Evolutionary conservation across 768 basidiomycete genomes (phyloP), one percentile per base, ranked within the genome.

Genomic region (Cystofilobasidium bisporidii): DNA sequence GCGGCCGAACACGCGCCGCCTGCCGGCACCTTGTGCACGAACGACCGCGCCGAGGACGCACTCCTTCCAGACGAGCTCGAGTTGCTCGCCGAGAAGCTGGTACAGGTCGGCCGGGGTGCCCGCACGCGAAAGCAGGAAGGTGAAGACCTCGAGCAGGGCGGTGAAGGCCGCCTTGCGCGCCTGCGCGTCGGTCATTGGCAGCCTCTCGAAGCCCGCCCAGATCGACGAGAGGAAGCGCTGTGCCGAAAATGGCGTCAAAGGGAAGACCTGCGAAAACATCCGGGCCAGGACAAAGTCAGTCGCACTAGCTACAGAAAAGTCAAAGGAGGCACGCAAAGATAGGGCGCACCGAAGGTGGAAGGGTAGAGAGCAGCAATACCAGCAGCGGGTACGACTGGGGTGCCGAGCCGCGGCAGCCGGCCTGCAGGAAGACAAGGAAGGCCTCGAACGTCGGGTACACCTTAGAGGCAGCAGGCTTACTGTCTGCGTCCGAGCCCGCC

Each of bases 321-420:
- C n/a, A n/a, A n/a, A n/a, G n/a, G n/a, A n/a, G n/a, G n/a, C n/a
- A n/a, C n/a, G n/a, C n/a, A n/a, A n/a, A 61, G 12, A 58, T 36
- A 48, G 60, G 38, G 58, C 65, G 38, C 12, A 89, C 87, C 48
- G 81, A 79, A 17, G 81, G 75, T 0, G 91, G 88, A 17, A 97
- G 82, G 0, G 89, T 91, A 1, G 90, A 88, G 18, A 97, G 74
- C 30, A 92, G 81, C 30, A 96, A 80, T 22, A 96, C 78, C 32
- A 94, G 81, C 1, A 86, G 81, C 0, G 90, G 91, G 75, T 96
- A 98, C 2, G 87, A 88, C 71, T 87, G 82, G 1, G 84, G 74
- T 0, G 91, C 87, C 6, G 86, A 83, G 0, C 87, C 87, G n/a
- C 84, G 83, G 75, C 91, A 96, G 15, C 86, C 89, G 0, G 83